Evolutionary conservation across 768 basidiomycete species (phyloP), one percentile per base, ranked within the genome.

Genomic region (Amanita jacksonii): DNA sequence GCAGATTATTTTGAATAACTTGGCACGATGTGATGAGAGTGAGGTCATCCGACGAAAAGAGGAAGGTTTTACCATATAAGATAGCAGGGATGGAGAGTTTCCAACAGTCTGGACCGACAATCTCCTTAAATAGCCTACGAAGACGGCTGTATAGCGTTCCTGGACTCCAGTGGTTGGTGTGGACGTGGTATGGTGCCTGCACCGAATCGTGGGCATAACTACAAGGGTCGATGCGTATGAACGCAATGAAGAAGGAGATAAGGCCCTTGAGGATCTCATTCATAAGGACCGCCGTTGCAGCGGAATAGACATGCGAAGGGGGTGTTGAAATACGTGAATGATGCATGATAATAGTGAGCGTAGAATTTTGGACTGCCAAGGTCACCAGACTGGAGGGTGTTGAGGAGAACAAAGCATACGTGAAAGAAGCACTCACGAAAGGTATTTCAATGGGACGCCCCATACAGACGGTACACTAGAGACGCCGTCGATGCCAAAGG

Each of bases 71-170:
- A 79, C 79, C 79, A 59, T 96, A 98, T 57, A 97, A 79, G 57
- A 96, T 86, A 41, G 94, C 93, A 18, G 94, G 94, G 57, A 98
- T 91, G 35, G 92, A 90, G 23, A 98, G 66, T 61, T 97, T 97
- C 91, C 92, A 96, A 62, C 94, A 96, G 63, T 98, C 94, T 9
- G 73, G 66, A 50, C 89, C 86, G 62, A 92, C 85, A 18, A 96
- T 71, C 47, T 86, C 84, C 48, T 72, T 71, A 39, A 65, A 68
- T 15, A 91, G 60, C 47, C 70, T 73, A 31, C 72, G 72, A 49
- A 80, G 57, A 35, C 84, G 76, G 19, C 61, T 62, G 5, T 65
- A 42, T 45, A 71, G 52, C 33, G 54, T 58, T 51, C 47, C 57
- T 46, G 51, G 63, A 51, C 57, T 35, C 38, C 33, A 49, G 25